Conservation (phyloP, 169 alveolate genomes). For the Babesia caballi region DNA sequence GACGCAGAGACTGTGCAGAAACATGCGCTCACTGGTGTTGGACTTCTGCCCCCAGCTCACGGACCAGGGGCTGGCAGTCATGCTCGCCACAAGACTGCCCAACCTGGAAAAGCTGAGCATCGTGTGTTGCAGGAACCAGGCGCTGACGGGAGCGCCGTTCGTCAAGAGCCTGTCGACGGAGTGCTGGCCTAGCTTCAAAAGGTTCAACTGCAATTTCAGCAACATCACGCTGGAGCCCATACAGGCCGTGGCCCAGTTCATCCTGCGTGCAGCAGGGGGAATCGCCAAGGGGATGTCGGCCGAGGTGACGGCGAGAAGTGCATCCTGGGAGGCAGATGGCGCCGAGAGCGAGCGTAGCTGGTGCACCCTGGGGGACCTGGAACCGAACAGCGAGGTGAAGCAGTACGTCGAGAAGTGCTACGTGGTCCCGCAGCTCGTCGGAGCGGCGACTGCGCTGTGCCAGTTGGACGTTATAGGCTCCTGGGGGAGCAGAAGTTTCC, state of each 20-base stretch:
- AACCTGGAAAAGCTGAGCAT: slow-evolving; percentile 76
- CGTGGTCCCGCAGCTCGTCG: neutral
- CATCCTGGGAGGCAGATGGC: too few relatives aligned
- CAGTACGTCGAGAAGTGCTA: too few relatives aligned
- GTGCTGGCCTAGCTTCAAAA: slow-evolving; percentile 80
- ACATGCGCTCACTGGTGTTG: slow-evolving; percentile 72
- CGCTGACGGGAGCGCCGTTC: slow-evolving; percentile 78
- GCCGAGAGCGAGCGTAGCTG: neutral
- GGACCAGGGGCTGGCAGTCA: slow-evolving; percentile 80
- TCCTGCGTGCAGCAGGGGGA: neutral
- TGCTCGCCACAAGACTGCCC: slow-evolving; percentile 82
- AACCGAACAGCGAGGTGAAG: neutral
- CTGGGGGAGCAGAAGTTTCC: slow-evolving; percentile 75
- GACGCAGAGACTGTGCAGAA: slow-evolving; percentile 68
- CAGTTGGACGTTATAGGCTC: slow-evolving; percentile 72
- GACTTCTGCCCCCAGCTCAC: slow-evolving; percentile 83
- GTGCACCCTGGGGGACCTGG: neutral
- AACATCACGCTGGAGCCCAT: slow-evolving; percentile 82
- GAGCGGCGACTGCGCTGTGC: neutral
- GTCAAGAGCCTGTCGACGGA: slow-evolving; percentile 64
- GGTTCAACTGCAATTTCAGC: slow-evolving; percentile 79
- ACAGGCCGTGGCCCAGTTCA: slow-evolving; percentile 75
- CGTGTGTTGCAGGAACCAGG: slow-evolving; percentile 80
- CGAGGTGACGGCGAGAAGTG: neutral
- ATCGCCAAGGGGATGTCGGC: too few relatives aligned